Evolutionary conservation across 768 basidiomycete species (phyloP), one percentile per base, ranked within the genome.

Genomic region (Suillus cothurnatus): DNA sequence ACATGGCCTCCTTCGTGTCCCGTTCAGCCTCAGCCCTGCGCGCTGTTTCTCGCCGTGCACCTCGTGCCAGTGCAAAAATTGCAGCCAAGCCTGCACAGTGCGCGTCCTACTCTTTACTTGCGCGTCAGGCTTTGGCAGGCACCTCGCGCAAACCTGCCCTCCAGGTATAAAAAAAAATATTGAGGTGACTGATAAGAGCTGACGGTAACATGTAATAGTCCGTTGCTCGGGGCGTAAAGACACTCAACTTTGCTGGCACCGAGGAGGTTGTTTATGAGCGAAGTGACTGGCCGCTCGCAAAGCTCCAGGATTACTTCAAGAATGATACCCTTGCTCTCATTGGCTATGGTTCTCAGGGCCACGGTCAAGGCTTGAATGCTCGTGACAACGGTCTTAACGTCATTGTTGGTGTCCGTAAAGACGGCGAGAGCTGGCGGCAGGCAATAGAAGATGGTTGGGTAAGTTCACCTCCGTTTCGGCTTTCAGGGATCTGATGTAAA

Each of bases 221-320:
- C 9, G 28, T 31, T 34, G 78, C 78, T 68, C 93, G 95, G 73
- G 95, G 95, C 65, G 74, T 97, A 71, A 97, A 98, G 83, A 95
- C 95, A 58, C 92, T 98, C 72, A 91, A 97, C 85, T 97, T 98
- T 80, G 95, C 96, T 61, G 96, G 95, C 72, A 90, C 91, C 66
- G 86, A 95, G 75, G 95, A 98, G 82, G 86, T 87, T 68, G 93
- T 98, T 56, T 98, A 96, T 74, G 96, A 98, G 82, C 93, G 94
- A 68, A 86, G 86, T 71, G 97, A 99, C 87, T 99, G 97, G 97
- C 97, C 97, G 38, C 82, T 97, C 67, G 89, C 94, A 67, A 99
- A 94, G 83, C 90, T 99, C 76, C 97, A 99, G 79, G 95, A 99
- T 78, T 99, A 97, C 86, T 97, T 99, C 88, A 99, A 99, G 82